These are phyloP conservation scores for Penicillium sp. DNA, from an alignment of 2,329 filamentous ascomycete genomes.

Conservation along the genomic window DNA sequence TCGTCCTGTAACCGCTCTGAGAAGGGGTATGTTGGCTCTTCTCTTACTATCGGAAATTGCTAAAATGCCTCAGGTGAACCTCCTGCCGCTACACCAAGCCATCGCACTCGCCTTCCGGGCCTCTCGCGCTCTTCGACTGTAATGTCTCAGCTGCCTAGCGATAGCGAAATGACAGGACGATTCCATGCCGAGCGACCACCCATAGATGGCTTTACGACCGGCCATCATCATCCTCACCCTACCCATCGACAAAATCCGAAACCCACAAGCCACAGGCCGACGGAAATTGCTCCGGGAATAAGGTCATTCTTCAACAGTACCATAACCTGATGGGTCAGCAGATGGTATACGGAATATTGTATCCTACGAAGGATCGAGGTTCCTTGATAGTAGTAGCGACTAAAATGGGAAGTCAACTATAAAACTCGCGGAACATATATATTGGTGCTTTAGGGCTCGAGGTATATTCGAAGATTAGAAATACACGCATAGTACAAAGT, in stretches of 20 bases:
- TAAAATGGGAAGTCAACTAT: too few species aligned
- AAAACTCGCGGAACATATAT: background rate
- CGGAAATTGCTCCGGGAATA: slow-evolving; percentile 8
- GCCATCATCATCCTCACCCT: background rate
- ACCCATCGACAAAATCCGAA: background rate
- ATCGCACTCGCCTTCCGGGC: slow-evolving; percentile 34
- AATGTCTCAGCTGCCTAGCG: slow-evolving; percentile 30
- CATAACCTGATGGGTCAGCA: slow-evolving; percentile 2
- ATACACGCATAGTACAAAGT: background rate
- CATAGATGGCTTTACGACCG: background rate
- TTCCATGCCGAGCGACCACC: slow-evolving; percentile 25
- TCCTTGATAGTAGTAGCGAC: background rate
- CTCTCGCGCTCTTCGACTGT: slow-evolving; percentile 26
- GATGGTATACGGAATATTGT: background rate
- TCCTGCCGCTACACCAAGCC: slow-evolving; percentile 26
- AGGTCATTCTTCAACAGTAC: slow-evolving; percentile 19
- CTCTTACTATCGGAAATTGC: background rate
- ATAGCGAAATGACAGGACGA: slow-evolving; percentile 29
- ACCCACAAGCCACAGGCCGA: background rate
- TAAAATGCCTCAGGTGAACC: slow-evolving; percentile 16
- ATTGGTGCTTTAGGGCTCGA: background rate
- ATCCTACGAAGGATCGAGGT: background rate
- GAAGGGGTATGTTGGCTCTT: slow-evolving; percentile 28
- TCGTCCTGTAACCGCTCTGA: slow-evolving; percentile 25
- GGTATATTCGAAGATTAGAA: background rate